Conservation (phyloP, 2,329 filamentous ascomycete genomes). For the Torrubiellomyces zombiae region DNA sequence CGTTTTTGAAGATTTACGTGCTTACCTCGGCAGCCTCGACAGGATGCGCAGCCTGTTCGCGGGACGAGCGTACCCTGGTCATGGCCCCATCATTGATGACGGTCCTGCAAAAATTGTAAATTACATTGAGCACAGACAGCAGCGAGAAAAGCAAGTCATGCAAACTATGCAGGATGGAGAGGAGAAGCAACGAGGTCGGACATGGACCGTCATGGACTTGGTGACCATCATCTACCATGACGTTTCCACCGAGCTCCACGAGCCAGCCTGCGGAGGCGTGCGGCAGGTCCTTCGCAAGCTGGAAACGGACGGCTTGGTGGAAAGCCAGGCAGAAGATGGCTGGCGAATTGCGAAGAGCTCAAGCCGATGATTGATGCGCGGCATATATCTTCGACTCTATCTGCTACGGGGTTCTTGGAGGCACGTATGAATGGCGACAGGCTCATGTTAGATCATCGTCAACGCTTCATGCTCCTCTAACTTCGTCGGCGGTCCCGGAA, state of each 20-base stretch:
- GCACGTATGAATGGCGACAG: too few species aligned
- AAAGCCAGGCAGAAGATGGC: too few species aligned
- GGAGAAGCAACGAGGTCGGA: slow-evolving; percentile 11
- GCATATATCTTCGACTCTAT: too few species aligned
- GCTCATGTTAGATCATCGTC: too few species aligned
- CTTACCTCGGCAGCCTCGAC: slow-evolving; percentile 52
- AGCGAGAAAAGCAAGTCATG: slow-evolving; percentile 65
- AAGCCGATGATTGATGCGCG: too few species aligned
- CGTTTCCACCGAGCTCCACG: slow-evolving; percentile 58
- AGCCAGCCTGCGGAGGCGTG: slow-evolving; percentile 60
- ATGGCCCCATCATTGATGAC: slow-evolving; percentile 63
- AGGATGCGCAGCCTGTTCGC: slow-evolving; percentile 50
- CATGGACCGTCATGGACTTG: slow-evolving; percentile 60
- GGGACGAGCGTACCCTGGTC: slow-evolving; percentile 70
- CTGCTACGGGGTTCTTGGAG: too few species aligned
- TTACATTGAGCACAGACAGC: slow-evolving; percentile 67
- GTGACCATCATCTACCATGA: slow-evolving; percentile 79
- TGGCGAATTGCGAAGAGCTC: too few species aligned
- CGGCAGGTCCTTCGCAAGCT: slow-evolving; percentile 69
- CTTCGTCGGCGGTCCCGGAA: too few species aligned
- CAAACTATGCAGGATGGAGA: slow-evolving; percentile 36
- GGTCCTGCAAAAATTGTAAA: slow-evolving; percentile 56
- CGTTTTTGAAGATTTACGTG: slow-evolving; percentile 61
- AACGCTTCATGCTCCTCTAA: too few species aligned
- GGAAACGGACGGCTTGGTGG: slow-evolving; percentile 52